Base-by-base conservation (phyloP, 2,329 filamentous ascomycete species). In the Arthrinium phaeospermum region DNA sequence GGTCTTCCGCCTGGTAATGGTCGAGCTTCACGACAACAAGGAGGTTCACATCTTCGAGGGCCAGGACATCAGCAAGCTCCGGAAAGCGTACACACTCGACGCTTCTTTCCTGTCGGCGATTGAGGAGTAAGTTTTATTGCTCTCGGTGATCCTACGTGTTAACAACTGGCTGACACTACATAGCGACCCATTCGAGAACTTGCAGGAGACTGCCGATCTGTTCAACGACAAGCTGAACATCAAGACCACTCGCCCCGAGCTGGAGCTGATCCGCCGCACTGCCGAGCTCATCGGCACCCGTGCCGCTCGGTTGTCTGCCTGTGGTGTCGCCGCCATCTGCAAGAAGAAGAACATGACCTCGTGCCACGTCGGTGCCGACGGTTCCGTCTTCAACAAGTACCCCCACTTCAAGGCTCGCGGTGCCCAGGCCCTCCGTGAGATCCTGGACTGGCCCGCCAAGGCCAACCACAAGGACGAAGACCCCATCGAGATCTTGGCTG, bases 351-450 rank as follows among this genome's bases (percentile, higher is more conserved):
- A 90, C 77, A 96, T 95, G 83, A 85, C 93, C 80, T 89, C 90
- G 49, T 97, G 94, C 86, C 96, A 98, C 83, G 96, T 99, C 57
- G 96, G 96, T 78, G 96, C 96, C 70, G 96, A 99, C 81, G 96
- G 96, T 49, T 97, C 94, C 24, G 96, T 99, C 71, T 99, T 99
- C 87, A 98, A 98, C 89, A 98, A 98, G 83, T 99, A 99, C 85
- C 96, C 96, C 16, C 93, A 98, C 85, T 99, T 99, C 90, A 98
- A 98, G 88, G 90, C 91, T 72, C 93, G 96, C 71, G 95, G 96
- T 71, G 96, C 96, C 19, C 88, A 92, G 82, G 96, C 96, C 41
- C 89, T 99, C 70, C 91, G 94, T 71, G 96, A 99, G 87, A 98
- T 99, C 76, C 90, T 99, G 49, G 96, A 98, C 86, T 98, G 96